phyloP scores from a whole-genome alignment of 169 alveolate species.

The Condylostoma magnum region DNA sequence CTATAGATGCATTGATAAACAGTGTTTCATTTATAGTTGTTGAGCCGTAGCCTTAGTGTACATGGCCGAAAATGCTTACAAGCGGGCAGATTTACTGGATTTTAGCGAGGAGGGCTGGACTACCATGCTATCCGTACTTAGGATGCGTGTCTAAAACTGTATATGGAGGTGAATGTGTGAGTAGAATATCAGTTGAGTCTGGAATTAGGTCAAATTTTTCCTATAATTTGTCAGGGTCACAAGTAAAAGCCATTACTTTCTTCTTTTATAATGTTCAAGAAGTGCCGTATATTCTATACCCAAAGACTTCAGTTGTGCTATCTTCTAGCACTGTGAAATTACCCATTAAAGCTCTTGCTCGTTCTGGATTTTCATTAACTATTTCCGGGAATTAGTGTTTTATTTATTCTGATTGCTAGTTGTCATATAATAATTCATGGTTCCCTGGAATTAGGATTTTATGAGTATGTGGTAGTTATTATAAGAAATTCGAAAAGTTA shows the following conservation, averaged over 20 bases:
- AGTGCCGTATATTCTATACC: slow-evolving; percentile 40
- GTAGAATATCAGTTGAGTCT: slow-evolving; percentile 24
- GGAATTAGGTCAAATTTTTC: slow-evolving; percentile 31
- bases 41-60: slow-evolving; percentile 31
- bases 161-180: slow-evolving; percentile 43
- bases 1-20: slow-evolving; percentile 28
- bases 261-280: slow-evolving; percentile 26
- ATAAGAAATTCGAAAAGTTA: slow-evolving; percentile 14
- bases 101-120: slow-evolving; percentile 4
- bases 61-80: slow-evolving; percentile 33
- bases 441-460: slow-evolving; percentile 39
- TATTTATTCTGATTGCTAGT: background rate
- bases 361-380: background rate
- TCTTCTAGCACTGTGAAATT: slow-evolving; percentile 30
- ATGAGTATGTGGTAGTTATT: slow-evolving; percentile 1
- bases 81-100: slow-evolving; percentile 22
- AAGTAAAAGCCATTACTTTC: slow-evolving; percentile 27
- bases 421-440: slow-evolving; percentile 33
- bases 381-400: background rate
- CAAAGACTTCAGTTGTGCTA: slow-evolving; percentile 5
- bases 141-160: background rate
- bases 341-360: background rate
- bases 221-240: background rate
- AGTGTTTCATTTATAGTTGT: background rate
- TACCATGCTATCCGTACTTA: background rate